Base-by-base conservation (phyloP, 352 stramenopile species). In the Thraustochytrium sp. region DNA sequence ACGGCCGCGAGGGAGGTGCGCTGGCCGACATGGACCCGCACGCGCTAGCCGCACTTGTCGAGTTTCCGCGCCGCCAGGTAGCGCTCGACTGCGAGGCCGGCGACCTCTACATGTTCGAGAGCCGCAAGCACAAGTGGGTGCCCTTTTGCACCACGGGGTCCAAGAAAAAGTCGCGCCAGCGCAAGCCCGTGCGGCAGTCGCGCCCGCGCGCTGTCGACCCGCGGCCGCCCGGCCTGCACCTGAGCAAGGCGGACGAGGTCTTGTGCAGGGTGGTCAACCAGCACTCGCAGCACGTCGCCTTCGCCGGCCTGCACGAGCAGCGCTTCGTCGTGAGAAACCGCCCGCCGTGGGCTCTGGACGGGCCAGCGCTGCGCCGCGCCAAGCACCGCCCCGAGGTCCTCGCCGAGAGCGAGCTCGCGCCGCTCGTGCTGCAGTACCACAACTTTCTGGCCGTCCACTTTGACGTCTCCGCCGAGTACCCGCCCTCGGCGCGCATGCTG, bases 391-490 rank as follows among this genome's bases (percentile, higher is more conserved):
- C 29, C 8, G 37, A 82, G 5, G 42, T 82, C 1, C 74, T 82
- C 13, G 74, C 74, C 5, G 31, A 82, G 46, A 82, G 55, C 51
- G 51, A 13, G 8, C 49, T 76, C 11, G 51, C 74, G 0, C 74
- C 74, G 8, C 55, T 82, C 5, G 56, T 82, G 5, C 13, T 82
- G 11, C 65, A 82, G 54, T 75, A 37, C 31, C 31, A 73, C 21
- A 82, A 82, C 31, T 82, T 73, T 61, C 9, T 82, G 0, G 48
- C 40, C 37, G 40, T 36, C 9, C 74, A 82, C 31, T 82, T 65
- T 40, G 74, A 82, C 37, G n/a, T 82, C 29, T 51, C 21, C 31
- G 13, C 51, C 9, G 74, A 65, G 56, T 82, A 82, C 5, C 34
- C 74, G 8, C 0, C 26, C 1, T 18, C 56, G 13, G 55, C n/a